phyloP scores from a whole-genome alignment of 2,329 filamentous ascomycete species.

The Hawksworthiomyces lignivorus region DNA sequence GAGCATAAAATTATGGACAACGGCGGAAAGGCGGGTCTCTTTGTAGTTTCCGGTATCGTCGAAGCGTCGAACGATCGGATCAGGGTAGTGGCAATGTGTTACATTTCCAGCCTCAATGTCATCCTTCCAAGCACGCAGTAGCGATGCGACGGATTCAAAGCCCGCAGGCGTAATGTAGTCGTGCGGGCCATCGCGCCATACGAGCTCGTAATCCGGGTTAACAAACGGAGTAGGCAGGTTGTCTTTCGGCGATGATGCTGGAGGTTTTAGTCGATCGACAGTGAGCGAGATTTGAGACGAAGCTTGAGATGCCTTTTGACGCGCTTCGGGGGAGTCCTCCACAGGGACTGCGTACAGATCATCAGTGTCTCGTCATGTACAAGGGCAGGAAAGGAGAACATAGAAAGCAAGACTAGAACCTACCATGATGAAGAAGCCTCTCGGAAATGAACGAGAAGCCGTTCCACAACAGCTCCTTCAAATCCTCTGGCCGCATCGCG shows the following conservation, averaged over 20 bases:
- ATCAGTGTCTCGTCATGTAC: not conserved
- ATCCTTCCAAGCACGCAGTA: constrained; percentile 15
- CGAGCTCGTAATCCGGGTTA: constrained; percentile 15
- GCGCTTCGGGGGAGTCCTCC: not conserved
- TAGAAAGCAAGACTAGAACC: not conserved
- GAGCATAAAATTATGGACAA: constrained; percentile 22
- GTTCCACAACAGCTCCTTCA: constrained; percentile 12
- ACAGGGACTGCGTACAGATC: not conserved
- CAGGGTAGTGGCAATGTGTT: constrained; percentile 10
- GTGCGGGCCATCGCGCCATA: constrained; percentile 18
- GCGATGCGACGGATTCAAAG: constrained; percentile 13
- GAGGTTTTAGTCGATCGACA: constrained; percentile 13
- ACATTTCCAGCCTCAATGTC: constrained; percentile 16
- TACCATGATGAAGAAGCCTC: constrained; percentile 9
- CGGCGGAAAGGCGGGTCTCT: constrained; percentile 16
- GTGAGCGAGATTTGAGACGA: constrained; percentile 3
- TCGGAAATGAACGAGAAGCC: constrained; percentile 15
- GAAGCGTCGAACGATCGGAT: constrained; percentile 8
- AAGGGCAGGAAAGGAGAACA: not conserved
- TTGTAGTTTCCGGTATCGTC: constrained; percentile 1
- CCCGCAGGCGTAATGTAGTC: constrained; percentile 17
- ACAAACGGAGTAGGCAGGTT: not conserved
- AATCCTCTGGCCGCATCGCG: constrained; percentile 14
- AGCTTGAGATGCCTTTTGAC: too few species aligned
- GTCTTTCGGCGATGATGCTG: too few species aligned